Conservation (phyloP, 176 grass and related monocot species). For the Saccharum spontaneum region DNA sequence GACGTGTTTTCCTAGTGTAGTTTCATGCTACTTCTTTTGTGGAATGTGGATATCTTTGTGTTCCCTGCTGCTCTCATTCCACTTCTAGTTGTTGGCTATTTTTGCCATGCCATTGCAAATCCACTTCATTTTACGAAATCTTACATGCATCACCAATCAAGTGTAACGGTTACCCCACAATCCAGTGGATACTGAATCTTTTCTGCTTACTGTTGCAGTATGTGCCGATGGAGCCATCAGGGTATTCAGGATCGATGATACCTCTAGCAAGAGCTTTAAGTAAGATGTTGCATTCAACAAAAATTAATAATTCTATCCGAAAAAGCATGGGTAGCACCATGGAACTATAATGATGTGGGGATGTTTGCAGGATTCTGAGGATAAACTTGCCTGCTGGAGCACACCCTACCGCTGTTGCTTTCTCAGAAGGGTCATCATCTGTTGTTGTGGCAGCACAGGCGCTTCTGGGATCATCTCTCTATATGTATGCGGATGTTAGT, state of each 20-base stretch:
- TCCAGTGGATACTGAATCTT: neutral
- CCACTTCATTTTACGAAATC: neutral
- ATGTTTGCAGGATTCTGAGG: slow-evolving; percentile 62
- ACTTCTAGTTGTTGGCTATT: neutral
- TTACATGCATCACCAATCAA: neutral
- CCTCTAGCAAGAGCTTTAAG: slow-evolving; percentile 96
- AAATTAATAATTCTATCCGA: neutral
- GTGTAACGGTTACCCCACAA: neutral
- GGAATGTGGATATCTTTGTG: neutral
- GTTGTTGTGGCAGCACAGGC: slow-evolving; percentile 84
- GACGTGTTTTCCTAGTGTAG: neutral
- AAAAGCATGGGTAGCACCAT: neutral
- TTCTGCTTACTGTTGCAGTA: slow-evolving; percentile 42
- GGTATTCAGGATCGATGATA: slow-evolving; percentile 82
- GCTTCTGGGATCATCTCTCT: slow-evolving; percentile 78
- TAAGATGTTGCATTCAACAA: slow-evolving; percentile 26
- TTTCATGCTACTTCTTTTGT: neutral
- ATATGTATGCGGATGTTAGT: slow-evolving; percentile 83
- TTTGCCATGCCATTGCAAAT: neutral
- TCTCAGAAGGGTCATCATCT: slow-evolving; percentile 75
- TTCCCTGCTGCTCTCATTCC: neutral
- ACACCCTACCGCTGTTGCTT: slow-evolving; percentile 75
- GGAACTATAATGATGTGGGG: neutral
- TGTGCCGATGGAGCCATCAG: slow-evolving; percentile 88
- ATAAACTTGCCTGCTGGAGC: slow-evolving; percentile 91